Base-by-base conservation (phyloP, 108 stramenopile genomes). In the Cyclotella baltica region DNA sequence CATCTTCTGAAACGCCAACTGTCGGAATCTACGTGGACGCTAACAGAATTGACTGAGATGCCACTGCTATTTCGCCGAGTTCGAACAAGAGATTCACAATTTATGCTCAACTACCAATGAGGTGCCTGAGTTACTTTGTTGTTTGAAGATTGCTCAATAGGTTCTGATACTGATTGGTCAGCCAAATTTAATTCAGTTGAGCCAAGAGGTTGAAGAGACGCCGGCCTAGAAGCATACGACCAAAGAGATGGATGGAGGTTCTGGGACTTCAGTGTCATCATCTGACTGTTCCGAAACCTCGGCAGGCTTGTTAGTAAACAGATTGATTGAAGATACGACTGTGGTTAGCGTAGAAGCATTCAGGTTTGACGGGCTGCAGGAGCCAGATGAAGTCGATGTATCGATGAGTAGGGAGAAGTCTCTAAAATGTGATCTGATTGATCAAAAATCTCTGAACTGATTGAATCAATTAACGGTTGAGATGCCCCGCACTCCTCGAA, bases 361-460 rank as follows among this genome's bases (percentile, higher is more conserved):
- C n/a, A n/a, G n/a, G n/a, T n/a, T n/a, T n/a, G n/a, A n/a, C n/a
- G n/a, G n/a, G n/a, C n/a, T n/a, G n/a, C n/a, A n/a, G n/a, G n/a
- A n/a, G n/a, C n/a, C n/a, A n/a, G n/a, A n/a, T n/a, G n/a, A n/a
- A n/a, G n/a, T n/a, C 13, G 13, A 43, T 43, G 40, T 13, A 43
- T 43, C 51, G n/a, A n/a, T n/a, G n/a, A n/a, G n/a, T n/a, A n/a
- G n/a, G n/a, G n/a, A 52, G n/a, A 20, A n/a, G 4, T n/a, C 11
- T 52, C 51, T n/a, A n/a, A n/a, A n/a, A n/a, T n/a, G n/a, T 52
- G 18, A 20, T 52, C 51, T n/a, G 51, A 52, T 20, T 52, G 51
- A 13, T 52, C 51, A 52, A n/a, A 52, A n/a, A 52, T 52, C n/a
- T n/a, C 51, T n/a, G 51, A 52, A n/a, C n/a, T 52, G 51, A n/a